phyloP scores from a whole-genome alignment of 305 asterid species.

The Solanum chacoense region DNA sequence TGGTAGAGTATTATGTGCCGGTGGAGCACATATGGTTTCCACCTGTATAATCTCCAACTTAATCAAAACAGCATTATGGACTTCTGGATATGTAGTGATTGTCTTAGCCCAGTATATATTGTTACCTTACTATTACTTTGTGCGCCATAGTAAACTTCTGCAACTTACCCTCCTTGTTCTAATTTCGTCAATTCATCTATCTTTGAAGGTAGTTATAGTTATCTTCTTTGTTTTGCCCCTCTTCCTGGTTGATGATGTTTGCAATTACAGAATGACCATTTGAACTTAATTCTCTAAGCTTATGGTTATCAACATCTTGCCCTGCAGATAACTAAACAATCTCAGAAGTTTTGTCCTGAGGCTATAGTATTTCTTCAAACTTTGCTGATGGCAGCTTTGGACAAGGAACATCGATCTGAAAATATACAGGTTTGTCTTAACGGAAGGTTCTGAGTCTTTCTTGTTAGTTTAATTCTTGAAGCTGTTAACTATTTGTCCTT shows the following conservation, averaged over 20 bases:
- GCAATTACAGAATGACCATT: background rate
- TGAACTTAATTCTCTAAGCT: background rate
- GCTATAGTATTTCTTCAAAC: conserved; percentile 62
- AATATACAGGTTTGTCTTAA: conserved; percentile 55
- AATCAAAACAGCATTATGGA: background rate
- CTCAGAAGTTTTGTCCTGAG: conserved; percentile 73
- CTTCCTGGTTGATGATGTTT: background rate
- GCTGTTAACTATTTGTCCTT: background rate
- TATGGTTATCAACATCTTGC: conserved; percentile 1
- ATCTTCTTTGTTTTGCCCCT: background rate
- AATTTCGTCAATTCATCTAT: background rate
- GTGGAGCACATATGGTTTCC: background rate
- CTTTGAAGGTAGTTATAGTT: background rate
- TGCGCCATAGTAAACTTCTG: background rate
- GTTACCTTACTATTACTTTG: background rate
- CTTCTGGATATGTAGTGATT: background rate
- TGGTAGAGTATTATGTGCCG: background rate
- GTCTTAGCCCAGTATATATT: background rate
- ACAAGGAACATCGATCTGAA: conserved; percentile 24
- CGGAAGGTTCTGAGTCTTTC: background rate
- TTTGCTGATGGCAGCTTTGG: conserved; percentile 56
- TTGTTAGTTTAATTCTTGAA: background rate
- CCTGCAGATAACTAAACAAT: conserved; percentile 53
- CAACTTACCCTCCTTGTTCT: background rate
- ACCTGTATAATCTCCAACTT: background rate